phyloP scores from a whole-genome alignment of 1,139 yeast species.

The Diutina pseudorugosa region DNA sequence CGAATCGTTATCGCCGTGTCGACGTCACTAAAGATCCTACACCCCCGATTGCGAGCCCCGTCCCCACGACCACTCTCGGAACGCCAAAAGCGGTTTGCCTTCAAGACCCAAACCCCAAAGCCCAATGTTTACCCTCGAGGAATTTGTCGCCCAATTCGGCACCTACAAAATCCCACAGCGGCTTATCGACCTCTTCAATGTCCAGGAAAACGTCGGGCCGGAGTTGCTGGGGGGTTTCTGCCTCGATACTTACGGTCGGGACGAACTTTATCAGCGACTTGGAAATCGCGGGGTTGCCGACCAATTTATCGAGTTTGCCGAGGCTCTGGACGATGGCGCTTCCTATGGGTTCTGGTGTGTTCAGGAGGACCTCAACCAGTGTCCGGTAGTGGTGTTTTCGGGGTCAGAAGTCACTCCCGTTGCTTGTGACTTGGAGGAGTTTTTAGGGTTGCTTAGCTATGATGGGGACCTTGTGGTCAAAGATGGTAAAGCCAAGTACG shows the following conservation, averaged over 20 bases:
- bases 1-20: too few relatives aligned
- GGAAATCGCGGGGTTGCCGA: background rate
- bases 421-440: background rate
- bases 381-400: background rate
- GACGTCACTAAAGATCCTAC: too few relatives aligned
- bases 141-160: background rate
- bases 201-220: background rate
- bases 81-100: too few relatives aligned
- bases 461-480: background rate
- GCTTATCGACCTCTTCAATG: background rate
- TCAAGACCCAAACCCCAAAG: too few relatives aligned
- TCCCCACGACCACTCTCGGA: background rate
- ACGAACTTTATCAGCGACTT: background rate
- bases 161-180: background rate
- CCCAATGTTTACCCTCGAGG: background rate
- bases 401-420: background rate
- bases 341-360: background rate
- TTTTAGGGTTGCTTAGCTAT: background rate
- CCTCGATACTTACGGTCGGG: background rate
- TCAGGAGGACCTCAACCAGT: background rate
- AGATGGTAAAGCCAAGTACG: background rate
- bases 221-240: background rate
- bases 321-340: background rate
- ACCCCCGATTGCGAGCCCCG: too few relatives aligned
- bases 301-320: background rate